Percentiles rank a stretch among this genome's conserved stretches.
Conservation (phyloP, 331 rosid genomes). For the Acacia pycnantha region DNA sequence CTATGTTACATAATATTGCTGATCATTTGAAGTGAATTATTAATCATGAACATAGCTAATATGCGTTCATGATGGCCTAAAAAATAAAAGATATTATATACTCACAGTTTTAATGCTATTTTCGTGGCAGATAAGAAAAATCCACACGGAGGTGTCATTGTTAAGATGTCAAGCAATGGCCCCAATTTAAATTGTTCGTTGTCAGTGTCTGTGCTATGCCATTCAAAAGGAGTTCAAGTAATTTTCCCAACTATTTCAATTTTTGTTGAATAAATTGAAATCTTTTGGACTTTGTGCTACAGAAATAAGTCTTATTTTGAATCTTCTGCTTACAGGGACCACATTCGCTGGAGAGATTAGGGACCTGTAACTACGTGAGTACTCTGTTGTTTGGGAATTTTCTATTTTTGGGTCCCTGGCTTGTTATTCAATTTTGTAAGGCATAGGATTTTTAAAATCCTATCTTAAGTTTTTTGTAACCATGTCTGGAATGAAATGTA, state of each 20-base stretch:
- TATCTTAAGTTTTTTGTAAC: slow-evolving; percentile 10
- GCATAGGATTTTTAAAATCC: background rate
- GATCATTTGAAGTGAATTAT: slow-evolving; percentile 21
- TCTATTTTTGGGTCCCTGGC: slow-evolving; percentile 20
- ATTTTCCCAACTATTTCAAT: slow-evolving; percentile 1
- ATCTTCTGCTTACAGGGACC: slow-evolving; percentile 65
- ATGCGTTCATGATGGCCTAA: slow-evolving; percentile 5
- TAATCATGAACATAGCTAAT: slow-evolving; percentile 3
- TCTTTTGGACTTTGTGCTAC: slow-evolving; percentile 20
- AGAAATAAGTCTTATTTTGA: slow-evolving; percentile 19
- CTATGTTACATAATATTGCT: background rate
- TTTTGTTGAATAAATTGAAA: slow-evolving; percentile 21
- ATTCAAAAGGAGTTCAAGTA: slow-evolving; percentile 68
- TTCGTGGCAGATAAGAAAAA: slow-evolving; percentile 65
- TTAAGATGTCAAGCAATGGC: slow-evolving; percentile 68
- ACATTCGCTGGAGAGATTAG: slow-evolving; percentile 49
- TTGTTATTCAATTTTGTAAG: background rate
- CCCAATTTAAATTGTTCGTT: slow-evolving; percentile 73
- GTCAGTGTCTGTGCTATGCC: slow-evolving; percentile 77
- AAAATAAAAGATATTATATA: background rate
- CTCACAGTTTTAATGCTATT: slow-evolving; percentile 29
- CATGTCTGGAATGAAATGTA: slow-evolving; percentile 1
- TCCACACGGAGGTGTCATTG: slow-evolving; percentile 71
- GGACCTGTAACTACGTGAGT: slow-evolving; percentile 84
- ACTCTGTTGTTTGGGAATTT: slow-evolving; percentile 18